phyloP scores from a whole-genome alignment of 257 asterid species.

The Fraxinus anomala region DNA sequence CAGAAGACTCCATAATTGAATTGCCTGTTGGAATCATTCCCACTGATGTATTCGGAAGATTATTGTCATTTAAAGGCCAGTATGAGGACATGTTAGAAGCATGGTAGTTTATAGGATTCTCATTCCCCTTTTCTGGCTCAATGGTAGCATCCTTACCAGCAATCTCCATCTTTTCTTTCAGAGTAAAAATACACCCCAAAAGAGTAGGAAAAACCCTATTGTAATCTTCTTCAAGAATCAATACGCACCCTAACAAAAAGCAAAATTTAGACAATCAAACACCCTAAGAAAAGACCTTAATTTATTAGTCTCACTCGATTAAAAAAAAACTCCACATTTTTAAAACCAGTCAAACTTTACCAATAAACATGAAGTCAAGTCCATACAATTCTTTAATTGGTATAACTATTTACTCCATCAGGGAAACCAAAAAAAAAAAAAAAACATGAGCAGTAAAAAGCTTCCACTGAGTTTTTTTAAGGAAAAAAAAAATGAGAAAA shows the following conservation, averaged over 20 bases:
- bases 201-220: constrained; percentile 6
- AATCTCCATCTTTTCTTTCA: constrained; percentile 42
- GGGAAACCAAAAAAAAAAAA: neutral
- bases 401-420: neutral
- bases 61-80: constrained; percentile 61
- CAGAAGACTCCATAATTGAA: constrained; percentile 45
- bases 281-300: constrained; percentile 1
- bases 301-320: neutral
- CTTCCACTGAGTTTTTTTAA: neutral
- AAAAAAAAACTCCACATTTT: neutral
- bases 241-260: constrained; percentile 31
- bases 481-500: neutral
- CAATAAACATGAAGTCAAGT: neutral
- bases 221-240: constrained; percentile 27
- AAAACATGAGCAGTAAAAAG: neutral
- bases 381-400: neutral
- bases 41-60: constrained; percentile 42
- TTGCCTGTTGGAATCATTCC: constrained; percentile 49
- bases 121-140: constrained; percentile 52
- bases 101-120: constrained; percentile 44
- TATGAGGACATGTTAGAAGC: constrained; percentile 51
- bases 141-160: constrained; percentile 45
- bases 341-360: neutral
- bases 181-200: constrained; percentile 4
- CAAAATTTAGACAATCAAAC: constrained; percentile 19